Evolutionary conservation across 2,329 filamentous ascomycete species (phyloP), one percentile per base, ranked within the genome.

Genomic region (Penicillium sp.): DNA sequence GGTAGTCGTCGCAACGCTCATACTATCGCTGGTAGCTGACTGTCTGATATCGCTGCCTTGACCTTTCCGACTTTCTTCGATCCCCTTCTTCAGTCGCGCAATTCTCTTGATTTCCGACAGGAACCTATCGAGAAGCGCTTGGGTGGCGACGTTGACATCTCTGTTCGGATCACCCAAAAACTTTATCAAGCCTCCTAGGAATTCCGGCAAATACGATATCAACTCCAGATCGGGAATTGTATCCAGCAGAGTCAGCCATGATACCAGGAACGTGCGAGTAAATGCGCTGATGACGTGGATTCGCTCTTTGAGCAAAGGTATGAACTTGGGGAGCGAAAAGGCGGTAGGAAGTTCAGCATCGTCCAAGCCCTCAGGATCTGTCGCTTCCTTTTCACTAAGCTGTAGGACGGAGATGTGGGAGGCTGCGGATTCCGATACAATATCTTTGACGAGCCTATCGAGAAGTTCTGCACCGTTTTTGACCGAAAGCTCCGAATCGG

Each of bases 401-500:
- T 94, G 85, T 22, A 98, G 75, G 9, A 96, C 80, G 0, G 93
- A 97, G 6, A 97, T 83, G 67, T 98, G 98, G 4, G 89, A 93
- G 39, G 91, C 87, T 13, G 91, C 90, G 6, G 90, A 95, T 70
- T 97, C 91, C 2, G 90, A 86, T 3, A 97, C 89, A 53, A 97
- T 95, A 62, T 97, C 90, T 70, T 96, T 96, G 64, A 98, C 84
- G 42, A 98, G 78, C 28, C 93, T 86, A 70, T 98, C 93, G 8
- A 98, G 78, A 43, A 98, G 78, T 67, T 98, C 93, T 21, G 93
- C 93, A 24, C 93, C 93, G 65, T 98, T 98, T 71, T 98, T 98
- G 51, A 98, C 94, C 0, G 91, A 97, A 5, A 96, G 75, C 67
- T 98, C 94, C 0, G 90, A 91, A 68, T 98, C 93, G 42, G 93